Evolutionary conservation across 1,284 basidiomycete species (phyloP).

Genomic region (Trichosporon sp.): DNA sequence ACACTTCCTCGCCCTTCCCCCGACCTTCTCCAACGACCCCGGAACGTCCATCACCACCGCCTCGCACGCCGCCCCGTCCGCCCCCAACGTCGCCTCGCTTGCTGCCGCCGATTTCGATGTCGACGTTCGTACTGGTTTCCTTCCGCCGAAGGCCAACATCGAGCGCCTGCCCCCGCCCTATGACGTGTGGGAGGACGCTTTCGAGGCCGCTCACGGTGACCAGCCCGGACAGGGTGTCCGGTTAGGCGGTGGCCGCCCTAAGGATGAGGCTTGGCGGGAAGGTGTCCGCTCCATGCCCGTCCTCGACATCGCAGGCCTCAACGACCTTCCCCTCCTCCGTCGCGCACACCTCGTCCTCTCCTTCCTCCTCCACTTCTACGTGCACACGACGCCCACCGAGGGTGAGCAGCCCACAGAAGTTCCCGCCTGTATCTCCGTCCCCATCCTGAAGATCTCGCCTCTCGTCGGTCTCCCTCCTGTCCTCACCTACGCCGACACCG

Average conservation of each 20-base stretch:
- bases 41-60: conserved; percentile 46
- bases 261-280: conserved; percentile 67
- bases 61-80: conserved; percentile 47
- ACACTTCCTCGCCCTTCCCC: conserved; percentile 70
- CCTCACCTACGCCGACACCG: conserved; percentile 89
- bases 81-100: conserved; percentile 76
- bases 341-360: conserved; percentile 82
- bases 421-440: conserved; percentile 73
- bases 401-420: conserved; percentile 48
- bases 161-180: conserved; percentile 65
- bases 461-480: conserved; percentile 84
- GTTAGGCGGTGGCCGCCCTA: conserved; percentile 61
- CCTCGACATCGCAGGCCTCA: conserved; percentile 63
- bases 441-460: conserved; percentile 72
- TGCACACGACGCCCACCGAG: conserved; percentile 63
- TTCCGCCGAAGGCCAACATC: conserved; percentile 79
- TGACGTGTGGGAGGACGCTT: conserved; percentile 69
- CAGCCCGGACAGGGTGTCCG: conserved; percentile 60
- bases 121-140: conserved; percentile 86
- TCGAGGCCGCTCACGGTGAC: conserved; percentile 59
- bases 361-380: conserved; percentile 85
- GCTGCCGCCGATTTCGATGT: conserved; percentile 94
- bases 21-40: conserved; percentile 46
- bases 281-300: conserved; percentile 70
- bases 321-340: conserved; percentile 67